phyloP scores from a whole-genome alignment of 805 yeast species.

The Candida hispaniensis region DNA sequence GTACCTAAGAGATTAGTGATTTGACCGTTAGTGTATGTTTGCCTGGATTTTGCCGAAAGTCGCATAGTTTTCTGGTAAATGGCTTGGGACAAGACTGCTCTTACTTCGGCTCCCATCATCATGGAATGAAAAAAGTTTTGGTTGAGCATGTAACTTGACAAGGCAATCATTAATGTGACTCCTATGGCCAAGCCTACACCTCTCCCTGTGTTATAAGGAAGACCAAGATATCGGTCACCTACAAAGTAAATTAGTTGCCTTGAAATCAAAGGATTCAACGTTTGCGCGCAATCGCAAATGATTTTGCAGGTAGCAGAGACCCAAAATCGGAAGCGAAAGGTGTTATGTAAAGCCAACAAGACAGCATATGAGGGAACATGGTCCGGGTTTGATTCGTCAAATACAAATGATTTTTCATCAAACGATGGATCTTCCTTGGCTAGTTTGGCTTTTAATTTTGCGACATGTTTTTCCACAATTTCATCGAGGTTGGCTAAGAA shows the following conservation, averaged over 20 bases:
- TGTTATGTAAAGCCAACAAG: conserved; percentile 28
- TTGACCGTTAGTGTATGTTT: conserved; percentile 47
- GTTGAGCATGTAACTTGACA: conserved; percentile 41
- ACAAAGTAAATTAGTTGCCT: conserved; percentile 54
- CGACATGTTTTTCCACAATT: conserved; percentile 21
- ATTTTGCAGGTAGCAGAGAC: conserved; percentile 24
- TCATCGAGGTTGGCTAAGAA: conserved; percentile 28
- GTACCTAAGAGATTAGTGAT: conserved; percentile 63
- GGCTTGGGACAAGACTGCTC: conserved; percentile 56
- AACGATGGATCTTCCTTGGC: conserved; percentile 37
- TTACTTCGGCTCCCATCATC: conserved; percentile 55
- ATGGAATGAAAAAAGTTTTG: conserved; percentile 51
- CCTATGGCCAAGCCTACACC: conserved; percentile 74
- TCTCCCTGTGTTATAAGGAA: conserved; percentile 36
- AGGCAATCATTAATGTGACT: conserved; percentile 43
- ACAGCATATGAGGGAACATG: conserved; percentile 23
- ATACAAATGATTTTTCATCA: neutral
- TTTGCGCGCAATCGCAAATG: conserved; percentile 28
- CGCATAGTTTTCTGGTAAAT: conserved; percentile 55
- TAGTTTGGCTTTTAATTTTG: conserved; percentile 22
- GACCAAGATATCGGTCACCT: conserved; percentile 37
- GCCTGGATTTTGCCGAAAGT: conserved; percentile 42
- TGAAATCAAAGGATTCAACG: conserved; percentile 54
- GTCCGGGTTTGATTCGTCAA: conserved; percentile 4
- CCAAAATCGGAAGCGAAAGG: conserved; percentile 28